Base-by-base conservation (phyloP, 2,329 filamentous ascomycete genomes). In the Chlorencoelia australis region DNA sequence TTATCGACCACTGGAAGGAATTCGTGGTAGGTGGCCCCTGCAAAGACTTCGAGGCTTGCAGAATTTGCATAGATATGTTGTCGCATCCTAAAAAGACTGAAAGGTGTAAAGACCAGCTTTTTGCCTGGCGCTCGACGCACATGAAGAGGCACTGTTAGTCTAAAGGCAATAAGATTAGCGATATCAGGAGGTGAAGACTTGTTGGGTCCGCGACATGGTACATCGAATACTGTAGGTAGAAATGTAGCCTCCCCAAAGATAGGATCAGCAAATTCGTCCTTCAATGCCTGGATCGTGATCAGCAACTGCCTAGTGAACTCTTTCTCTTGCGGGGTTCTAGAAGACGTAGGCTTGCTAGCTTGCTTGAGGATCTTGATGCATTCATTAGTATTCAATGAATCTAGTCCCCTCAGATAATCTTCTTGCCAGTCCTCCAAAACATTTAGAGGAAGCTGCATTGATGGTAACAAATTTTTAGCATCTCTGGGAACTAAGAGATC, bases 21-120 rank as follows among this genome's bases (percentile, higher is more conserved):
- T 44, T 82, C 77, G 42, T 71, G 67, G 48, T 76, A 71, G 2
- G 79, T 65, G 22, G 67, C 66, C 37, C 71, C 68, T 1, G 69
- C 66, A 49, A 84, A 82, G 3, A 66, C 67, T 4, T 71, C 65
- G 26, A 75, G 67, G 44, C 75, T 70, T 0, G 65, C 59, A 19
- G 68, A 64, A 41, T 65, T 65, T 19, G 67, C 61, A 47, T 75
- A 70, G 0, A 73, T 66, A 42, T 79, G 69, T 55, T 84, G 80
- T 41, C 77, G 75, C 5, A 71, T 63, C 45, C 72, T 75, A 62
- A 83, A 82, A 48, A 82, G 75, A 30, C 61, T 68, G 20, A 82
- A 59, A 0, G 79, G 76, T 1, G 70, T 64, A 45, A 80, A 79
- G 38, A 68, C 65, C 50, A 72, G 70, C 18, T 66, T 65, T 1